Base-by-base conservation (phyloP, 148 eudicot genomes). In the Cornus suecica region DNA sequence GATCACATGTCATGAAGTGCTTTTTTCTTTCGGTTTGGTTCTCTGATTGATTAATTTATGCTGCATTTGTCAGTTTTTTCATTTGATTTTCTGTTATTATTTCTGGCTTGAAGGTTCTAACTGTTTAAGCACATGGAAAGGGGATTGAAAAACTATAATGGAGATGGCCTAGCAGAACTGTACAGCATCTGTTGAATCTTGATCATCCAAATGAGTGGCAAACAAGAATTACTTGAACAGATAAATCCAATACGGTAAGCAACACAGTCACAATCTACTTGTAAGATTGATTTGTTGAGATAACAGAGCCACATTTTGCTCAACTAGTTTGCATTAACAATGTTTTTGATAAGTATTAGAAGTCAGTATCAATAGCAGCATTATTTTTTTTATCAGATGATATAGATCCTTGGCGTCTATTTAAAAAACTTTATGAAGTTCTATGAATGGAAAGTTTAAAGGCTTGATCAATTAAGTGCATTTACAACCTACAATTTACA, bases 211-310 rank as follows among this genome's bases (percentile, higher is more conserved):
- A 48, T 70, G 73, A 69, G 9, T n/a, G 42, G 28, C 56, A 70
- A 51, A 18, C 16, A 41, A 51, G 73, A 26, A 31, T 68, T 37
- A 32, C 26, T 51, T 23, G 31, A 69, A 42, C 58, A 14, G 8
- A 24, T 26, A 70, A 34, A 70, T 70, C 1, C 34, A 26, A 6
- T 8, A 45, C 27, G 73, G 73, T 70, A 24, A 70, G 73, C 13
- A 69, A 69, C 23, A 69, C 25, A 27, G 13, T 14, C 13, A 51
- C 62, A 5, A 16, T 51, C 51, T 70, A 14, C 8, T 51, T 24
- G 51, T 27, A 2, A 25, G 31, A 70, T 16, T 70, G 3, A 41
- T 27, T 20, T 70, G 73, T 31, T 42, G 10, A 11, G 20, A 18
- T 18, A 48, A 48, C 54, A 37, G 9, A 37, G 7, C 42, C 8